Base-by-base conservation (phyloP, 495 filamentous ascomycete genomes). In the Bathelium albidoporum region DNA sequence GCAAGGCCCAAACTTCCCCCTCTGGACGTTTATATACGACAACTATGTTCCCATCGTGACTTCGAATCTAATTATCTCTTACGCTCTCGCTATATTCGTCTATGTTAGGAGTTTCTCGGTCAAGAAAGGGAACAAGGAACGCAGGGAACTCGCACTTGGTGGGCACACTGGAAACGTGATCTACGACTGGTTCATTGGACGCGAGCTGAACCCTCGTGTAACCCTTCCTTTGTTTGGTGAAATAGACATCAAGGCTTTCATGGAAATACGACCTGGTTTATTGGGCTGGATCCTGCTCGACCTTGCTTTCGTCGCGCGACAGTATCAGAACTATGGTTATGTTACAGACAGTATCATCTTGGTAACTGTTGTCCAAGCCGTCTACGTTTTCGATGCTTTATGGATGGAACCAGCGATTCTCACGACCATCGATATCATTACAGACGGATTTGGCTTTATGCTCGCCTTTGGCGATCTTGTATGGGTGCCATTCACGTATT, bases 171-270 rank as follows among this genome's bases (percentile, higher is more conserved):
- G 94, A 60, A 97, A 96, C 71, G 75, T 87, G 58, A 74, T 97
- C 34, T 97, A 97, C 75, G 93, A 97, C 75, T 97, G 89, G 82
- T 98, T 90, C 78, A 97, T 97, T 67, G 94, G 94, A 22, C 90
- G 94, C 39, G 94, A 97, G 72, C 86, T 97, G 63, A 98, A 97
- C 77, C 93, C 95, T 9, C 91, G 91, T 32, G 73, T 97, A 58
- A 83, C 79, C 3, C 70, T 96, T 14, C 91, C 91, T 1, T 72
- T 93, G 59, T 78, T 94, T 24, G 88, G 89, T 66, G 86, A 87
- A 58, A 82, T 97, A 58, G 95, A 98, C 70, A 88, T 98, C 73
- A 97, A 96, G 76, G 80, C 85, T 58, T 97, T 85, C 71, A 89
- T 87, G 76, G 94, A 98, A 76, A 79, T 98, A 69, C 84, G 94